Conservation (phyloP, 306 rosid genomes). For the apple (Malus domestica) region ASM211411v1 NC_041790.1:35174001-35174500, state of each 20-base stretch:
- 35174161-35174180: not conserved
- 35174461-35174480: not conserved
- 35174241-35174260: not conserved
- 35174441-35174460: slow-evolving; percentile 10
- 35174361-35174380: slow-evolving; percentile 23
- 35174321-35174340: slow-evolving; percentile 23
- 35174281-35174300: slow-evolving; percentile 47
- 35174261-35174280: not conserved
- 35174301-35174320: slow-evolving; percentile 66
- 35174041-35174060: slow-evolving; percentile 82
- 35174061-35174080: slow-evolving; percentile 48
- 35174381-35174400: slow-evolving; percentile 23
- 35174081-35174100: slow-evolving; percentile 30
- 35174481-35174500: not conserved
- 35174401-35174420: slow-evolving; percentile 32
- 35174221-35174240: not conserved
- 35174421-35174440: slow-evolving; percentile 36
- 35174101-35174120: slow-evolving; percentile 26
- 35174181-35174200: not conserved
- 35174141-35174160: slow-evolving; percentile 2
- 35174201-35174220: not conserved
- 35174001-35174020: slow-evolving; percentile 72
- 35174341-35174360: slow-evolving; percentile 24
- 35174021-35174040: slow-evolving; percentile 84
- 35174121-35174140: slow-evolving; percentile 33